phyloP scores from a whole-genome alignment of 208 protist species.

The Porcisia deanei region DNA sequence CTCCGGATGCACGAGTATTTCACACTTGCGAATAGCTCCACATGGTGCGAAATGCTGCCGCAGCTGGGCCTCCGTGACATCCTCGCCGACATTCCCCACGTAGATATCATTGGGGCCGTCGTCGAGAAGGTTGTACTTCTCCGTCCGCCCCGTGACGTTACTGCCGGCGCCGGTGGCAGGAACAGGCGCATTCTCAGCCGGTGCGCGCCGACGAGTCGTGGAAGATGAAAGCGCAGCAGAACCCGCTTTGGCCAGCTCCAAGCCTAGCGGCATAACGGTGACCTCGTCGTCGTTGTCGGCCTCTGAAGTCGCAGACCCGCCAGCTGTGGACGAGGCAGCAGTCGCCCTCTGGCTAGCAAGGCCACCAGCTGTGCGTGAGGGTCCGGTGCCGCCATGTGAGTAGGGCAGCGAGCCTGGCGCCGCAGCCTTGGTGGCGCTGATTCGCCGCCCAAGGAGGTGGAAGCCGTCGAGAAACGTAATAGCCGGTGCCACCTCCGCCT shows the following conservation, averaged over 20 bases:
- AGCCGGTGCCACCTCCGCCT: slow-evolving; percentile 68
- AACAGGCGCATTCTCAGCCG: slow-evolving; percentile 2
- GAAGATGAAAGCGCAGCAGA: slow-evolving; percentile 7
- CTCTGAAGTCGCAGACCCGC: background rate
- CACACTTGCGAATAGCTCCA: slow-evolving; percentile 60
- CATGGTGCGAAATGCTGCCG: slow-evolving; percentile 78
- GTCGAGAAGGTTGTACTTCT: slow-evolving; percentile 87
- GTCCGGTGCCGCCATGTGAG: slow-evolving; percentile 42
- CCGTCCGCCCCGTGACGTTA: slow-evolving; percentile 70
- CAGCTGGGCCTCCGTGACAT: slow-evolving; percentile 78
- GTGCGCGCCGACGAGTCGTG: slow-evolving; percentile 6
- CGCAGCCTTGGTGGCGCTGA: slow-evolving; percentile 64
- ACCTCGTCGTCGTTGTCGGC: slow-evolving; percentile 31
- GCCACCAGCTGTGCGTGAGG: slow-evolving; percentile 3
- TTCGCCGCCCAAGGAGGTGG: slow-evolving; percentile 76
- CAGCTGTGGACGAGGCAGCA: background rate
- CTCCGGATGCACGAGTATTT: slow-evolving; percentile 80
- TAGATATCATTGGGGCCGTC: slow-evolving; percentile 75
- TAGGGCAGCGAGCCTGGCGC: slow-evolving; percentile 85
- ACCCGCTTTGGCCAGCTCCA: slow-evolving; percentile 23
- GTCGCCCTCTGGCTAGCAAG: background rate
- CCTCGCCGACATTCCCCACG: slow-evolving; percentile 81
- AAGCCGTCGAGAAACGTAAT: slow-evolving; percentile 87
- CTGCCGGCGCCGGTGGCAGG: slow-evolving; percentile 15
- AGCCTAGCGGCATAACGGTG: slow-evolving; percentile 45